Percentiles rank a stretch among this genome's conserved stretches.
Evolutionary conservation across 2,329 filamentous ascomycete genomes (phyloP).

Genomic region (Cytospora mali): DNA sequence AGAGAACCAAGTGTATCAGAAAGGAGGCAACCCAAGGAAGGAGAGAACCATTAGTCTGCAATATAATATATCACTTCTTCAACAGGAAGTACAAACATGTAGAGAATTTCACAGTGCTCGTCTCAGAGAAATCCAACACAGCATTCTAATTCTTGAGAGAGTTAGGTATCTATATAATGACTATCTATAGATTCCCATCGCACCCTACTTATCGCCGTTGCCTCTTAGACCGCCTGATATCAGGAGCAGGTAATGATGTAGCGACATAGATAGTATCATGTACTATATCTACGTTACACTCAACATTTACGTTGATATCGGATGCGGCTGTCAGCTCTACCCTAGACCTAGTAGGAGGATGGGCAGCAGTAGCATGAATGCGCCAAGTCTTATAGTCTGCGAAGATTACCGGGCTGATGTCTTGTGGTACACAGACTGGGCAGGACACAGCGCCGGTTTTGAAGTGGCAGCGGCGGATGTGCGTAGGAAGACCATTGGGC

Average conservation of each 20-base stretch:
- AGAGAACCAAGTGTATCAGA: too few species aligned
- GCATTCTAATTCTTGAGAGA: too few species aligned
- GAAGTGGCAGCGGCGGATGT: neutral
- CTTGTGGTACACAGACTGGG: neutral
- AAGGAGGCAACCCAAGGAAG: too few species aligned
- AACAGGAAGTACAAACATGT: too few species aligned
- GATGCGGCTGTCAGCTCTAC: neutral
- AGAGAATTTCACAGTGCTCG: too few species aligned
- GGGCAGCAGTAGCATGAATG: neutral
- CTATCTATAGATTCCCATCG: neutral
- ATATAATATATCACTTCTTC: too few species aligned
- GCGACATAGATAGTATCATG: neutral
- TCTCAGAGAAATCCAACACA: too few species aligned
- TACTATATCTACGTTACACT: neutral
- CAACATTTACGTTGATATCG: neutral
- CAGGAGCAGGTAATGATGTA: neutral
- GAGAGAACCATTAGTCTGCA: too few species aligned
- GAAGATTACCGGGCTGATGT: neutral
- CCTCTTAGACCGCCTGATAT: neutral
- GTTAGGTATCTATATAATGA: too few species aligned
- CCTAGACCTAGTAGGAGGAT: neutral
- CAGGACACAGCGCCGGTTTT: neutral
- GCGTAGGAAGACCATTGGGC: neutral
- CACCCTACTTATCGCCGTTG: neutral
- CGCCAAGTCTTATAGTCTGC: neutral